Base-by-base conservation (phyloP, 148 eudicot genomes). In the Polygonum aviculare region DNA sequence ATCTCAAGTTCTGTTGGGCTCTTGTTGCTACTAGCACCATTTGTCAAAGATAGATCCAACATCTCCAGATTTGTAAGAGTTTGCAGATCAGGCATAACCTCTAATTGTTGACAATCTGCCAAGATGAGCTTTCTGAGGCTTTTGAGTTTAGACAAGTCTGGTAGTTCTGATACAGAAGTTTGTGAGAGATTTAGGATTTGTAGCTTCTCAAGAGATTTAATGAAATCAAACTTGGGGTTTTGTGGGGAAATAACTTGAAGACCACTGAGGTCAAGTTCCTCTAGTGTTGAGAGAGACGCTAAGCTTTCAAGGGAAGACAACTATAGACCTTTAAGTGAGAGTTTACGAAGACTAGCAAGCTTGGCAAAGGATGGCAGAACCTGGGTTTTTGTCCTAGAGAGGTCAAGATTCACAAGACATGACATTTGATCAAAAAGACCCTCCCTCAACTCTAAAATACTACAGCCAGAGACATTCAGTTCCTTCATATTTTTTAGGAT, bases 31-130 rank as follows among this genome's bases (percentile, higher is more conserved):
- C 4, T 8, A 21, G 35, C 7, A 33, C 18, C 7, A 10, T 63
- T 75, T 0, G 83, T 67, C 75, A 60, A 69, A 11, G 87, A 85
- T 36, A 85, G 79, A 82, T 85, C 85, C 60, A 85, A 73, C 36
- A 75, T 74, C 73, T 80, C 82, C 21, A 82, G 73, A 52, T 63
- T 80, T 0, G 63, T 76, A 70, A 80, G 77, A 31, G 48, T 15
- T 39, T 69, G 76, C 71, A 84, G 73, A 70, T 45, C 50, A 7
- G 75, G 80, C 44, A 80, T 76, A 2, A 0, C 31, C 69, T 74
- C 11, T 12, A 79, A 75, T 48, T 14, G 3, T 44, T 11, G 12
- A 67, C 87, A 82, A 73, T 70, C 74, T 38, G 73, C 63, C 21
- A 84, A 72, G 31, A 12, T 12, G 65, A 82, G 80, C 62, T 73